A percentile compares a stretch with the other conserved stretches of the same genome.
These are phyloP conservation scores for Daldinia loculata DNA, from an alignment of 495 filamentous ascomycete species.

Conservation along the genomic window DNA sequence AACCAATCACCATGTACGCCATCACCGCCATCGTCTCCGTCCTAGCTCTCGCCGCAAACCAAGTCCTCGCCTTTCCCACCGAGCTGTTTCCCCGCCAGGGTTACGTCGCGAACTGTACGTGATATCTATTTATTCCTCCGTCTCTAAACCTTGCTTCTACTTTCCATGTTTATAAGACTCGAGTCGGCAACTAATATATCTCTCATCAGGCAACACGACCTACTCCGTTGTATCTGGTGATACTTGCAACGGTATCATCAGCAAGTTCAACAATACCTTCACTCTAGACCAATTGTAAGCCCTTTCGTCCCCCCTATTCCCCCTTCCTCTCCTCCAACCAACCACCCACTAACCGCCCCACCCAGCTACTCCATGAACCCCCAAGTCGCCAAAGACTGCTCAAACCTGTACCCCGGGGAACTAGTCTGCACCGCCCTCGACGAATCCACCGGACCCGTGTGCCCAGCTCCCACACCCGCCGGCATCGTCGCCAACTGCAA, in stretches of 20 bases:
- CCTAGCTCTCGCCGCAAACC: constrained; percentile 29
- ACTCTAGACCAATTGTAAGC: constrained; percentile 39
- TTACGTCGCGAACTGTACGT: constrained; percentile 32
- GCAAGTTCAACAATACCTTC: constrained; percentile 24
- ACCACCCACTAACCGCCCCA: constrained; percentile 12
- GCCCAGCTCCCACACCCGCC: constrained; percentile 21
- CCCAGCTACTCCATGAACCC: constrained; percentile 45
- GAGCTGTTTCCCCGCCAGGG: constrained; percentile 29
- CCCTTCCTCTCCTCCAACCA: neutral
- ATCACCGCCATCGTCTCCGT: constrained; percentile 30
- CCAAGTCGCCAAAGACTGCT: constrained; percentile 33
- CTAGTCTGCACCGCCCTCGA: constrained; percentile 31
- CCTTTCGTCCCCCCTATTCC: neutral
- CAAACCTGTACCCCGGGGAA: constrained; percentile 37
- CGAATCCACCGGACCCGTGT: constrained; percentile 11
- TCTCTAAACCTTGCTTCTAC: no score
- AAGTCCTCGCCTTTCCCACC: constrained; percentile 21
- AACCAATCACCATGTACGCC: constrained; percentile 38
- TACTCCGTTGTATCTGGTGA: constrained; percentile 39
- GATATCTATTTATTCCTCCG: neutral
- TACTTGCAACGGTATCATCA: constrained; percentile 34
- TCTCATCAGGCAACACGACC: constrained; percentile 24
- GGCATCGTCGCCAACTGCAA: constrained; percentile 33
- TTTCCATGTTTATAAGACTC: no score
- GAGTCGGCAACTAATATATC: neutral